Base-by-base conservation (phyloP, 2,329 filamentous ascomycete genomes). In the Dactylellina drechsleri region DNA sequence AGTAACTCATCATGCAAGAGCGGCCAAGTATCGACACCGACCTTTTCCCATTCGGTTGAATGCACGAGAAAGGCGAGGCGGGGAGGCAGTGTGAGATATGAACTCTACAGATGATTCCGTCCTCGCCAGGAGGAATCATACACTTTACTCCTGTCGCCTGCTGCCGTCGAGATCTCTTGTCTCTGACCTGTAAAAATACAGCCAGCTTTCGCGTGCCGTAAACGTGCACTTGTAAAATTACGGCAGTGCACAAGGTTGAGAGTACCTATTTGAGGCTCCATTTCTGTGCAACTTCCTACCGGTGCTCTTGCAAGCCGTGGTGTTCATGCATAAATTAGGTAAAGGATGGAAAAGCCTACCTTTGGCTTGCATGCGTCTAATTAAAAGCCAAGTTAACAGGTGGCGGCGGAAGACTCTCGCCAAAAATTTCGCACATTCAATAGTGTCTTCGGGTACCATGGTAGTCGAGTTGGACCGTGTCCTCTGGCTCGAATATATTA, bases 1-100 rank as follows among this genome's bases (percentile, higher is more conserved):
- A 18, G 71, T 75, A 58, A 67, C 71, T 75, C 71, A 57, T 66
- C 62, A 75, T 75, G 71, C 71, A 75, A 13, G 71, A 65, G 53
- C 56, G 58, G 52, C 59, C 40, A 52, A 62, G 41, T 64, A 60
- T 64, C 64, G 67, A 64, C 71, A 64, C 20, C 23, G 31, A 8
- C 43, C 31, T 50, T 36, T 52, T 66, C 36, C 31, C 15, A 28
- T 50, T 68, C 20, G 28, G 23, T 62, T 36, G 66, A 57, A 71
- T 59, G 66, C 53, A 65, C 18, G 53, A 52, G 54, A 71, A 71
- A 65, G 66, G 66, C 59, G 66, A 71, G 59, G 66, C 66, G 66
- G 66, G 31, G 61, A 71, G 58, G 66, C 53, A 45, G 53, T 57
- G 41, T 58, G 58, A 49, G 47, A 54, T 62, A 50, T 45, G 15